Conservation (phyloP, 75 land plant species). For the Azolla pinnata region DNA sequence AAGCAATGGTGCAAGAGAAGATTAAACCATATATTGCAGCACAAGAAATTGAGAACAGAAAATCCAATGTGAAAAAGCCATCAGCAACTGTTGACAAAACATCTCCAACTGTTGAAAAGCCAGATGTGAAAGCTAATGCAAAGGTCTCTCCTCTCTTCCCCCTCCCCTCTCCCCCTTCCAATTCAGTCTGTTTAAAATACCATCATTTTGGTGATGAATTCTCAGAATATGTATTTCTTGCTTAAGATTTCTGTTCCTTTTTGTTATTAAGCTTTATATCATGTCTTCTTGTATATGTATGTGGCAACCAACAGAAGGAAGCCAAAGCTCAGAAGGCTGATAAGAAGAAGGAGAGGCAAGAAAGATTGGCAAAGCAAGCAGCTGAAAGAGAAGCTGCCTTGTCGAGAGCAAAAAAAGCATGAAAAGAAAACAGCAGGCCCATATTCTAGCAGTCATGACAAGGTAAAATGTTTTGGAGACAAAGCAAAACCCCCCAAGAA, state of each 20-base stretch:
- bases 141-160: neutral
- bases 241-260: no score
- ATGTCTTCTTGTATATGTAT: neutral
- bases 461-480: no score
- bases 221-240: neutral
- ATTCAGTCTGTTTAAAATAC: neutral
- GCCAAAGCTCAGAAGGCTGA: constrained; percentile 11
- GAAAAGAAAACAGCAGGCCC: no score
- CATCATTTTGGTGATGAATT: neutral
- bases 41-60: constrained; percentile 14
- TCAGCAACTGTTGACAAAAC: neutral
- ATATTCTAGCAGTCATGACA: no score
- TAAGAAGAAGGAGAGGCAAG: constrained; percentile 31
- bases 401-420: constrained; percentile 18
- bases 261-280: neutral
- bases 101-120: neutral
- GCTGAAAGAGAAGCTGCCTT: constrained; percentile 35
- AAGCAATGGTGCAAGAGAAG: constrained; percentile 46
- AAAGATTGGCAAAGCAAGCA: constrained; percentile 27
- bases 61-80: neutral
- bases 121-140: neutral
- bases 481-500: no score
- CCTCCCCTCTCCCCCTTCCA: no score
- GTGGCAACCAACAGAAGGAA: neutral
- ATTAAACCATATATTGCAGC: constrained; percentile 33